Evolutionary conservation across 805 yeast genomes (phyloP), one percentile per base, ranked within the genome.

Genomic region (Yamadazyma tumulicola): DNA sequence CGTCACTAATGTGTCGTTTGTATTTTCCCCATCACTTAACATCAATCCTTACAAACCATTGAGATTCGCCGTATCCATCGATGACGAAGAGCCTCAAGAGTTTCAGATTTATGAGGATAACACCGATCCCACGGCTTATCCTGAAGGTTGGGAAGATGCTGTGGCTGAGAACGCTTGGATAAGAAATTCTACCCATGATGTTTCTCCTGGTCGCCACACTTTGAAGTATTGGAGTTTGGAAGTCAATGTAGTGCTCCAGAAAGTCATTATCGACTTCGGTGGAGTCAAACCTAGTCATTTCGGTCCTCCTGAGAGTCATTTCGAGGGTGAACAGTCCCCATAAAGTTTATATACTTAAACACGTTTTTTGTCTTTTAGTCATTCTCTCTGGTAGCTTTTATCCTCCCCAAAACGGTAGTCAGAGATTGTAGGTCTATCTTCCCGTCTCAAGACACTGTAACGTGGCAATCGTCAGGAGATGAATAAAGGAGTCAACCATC

Each of bases 51-150:
- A 26, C 18, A 27, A 41, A 7, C 54, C 52, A 6, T 45, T 52
- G 31, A 39, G 41, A 26, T 52, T 52, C 33, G 54, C 48, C n/a
- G 36, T 52, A 26, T 35, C 53, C 4, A 34, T 52, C 21, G 57
- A 52, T 33, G 51, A 47, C 30, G 50, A 41, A 12, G 32, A 37
- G 19, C 55, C 55, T 1, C 39, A 41, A 25, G 29, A 17, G 10
- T 37, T 45, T 4, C 51, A 52, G 33, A 19, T 52, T 17, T 49
- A 38, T 17, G 20, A 36, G 18, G 51, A 46, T 31, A 29, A 41
- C 3, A 26, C 35, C 7, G 26, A 39, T 25, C 47, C 49, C 5
- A 23, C 35, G 3, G 39, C 33, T 14, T 41, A 41, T 35, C 45
- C 51, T 5, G 42, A 32, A 17, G 43, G 45, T 4, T 46, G 51